phyloP scores from a whole-genome alignment of 1,284 basidiomycete genomes.

The Flammula alnicola region DNA sequence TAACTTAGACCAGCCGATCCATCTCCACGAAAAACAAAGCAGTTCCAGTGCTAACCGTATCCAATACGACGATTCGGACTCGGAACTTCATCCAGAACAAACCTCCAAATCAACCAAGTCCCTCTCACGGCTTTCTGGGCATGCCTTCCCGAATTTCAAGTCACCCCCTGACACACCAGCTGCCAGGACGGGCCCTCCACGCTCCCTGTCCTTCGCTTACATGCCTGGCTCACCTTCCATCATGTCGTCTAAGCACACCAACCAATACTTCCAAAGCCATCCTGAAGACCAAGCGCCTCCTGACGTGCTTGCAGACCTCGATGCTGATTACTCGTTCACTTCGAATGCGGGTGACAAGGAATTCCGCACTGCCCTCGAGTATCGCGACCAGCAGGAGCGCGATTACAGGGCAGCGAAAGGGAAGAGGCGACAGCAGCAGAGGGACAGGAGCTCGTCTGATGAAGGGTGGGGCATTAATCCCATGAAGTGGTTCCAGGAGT shows the following conservation, averaged over 20 bases:
- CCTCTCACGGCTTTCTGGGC: conserved; percentile 12
- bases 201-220: conserved; percentile 72
- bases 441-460: conserved; percentile 49
- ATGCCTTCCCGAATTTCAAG: conserved; percentile 7
- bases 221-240: conserved; percentile 46
- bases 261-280: conserved; percentile 6
- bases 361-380: conserved; percentile 69
- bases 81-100: conserved; percentile 14
- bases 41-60: background rate
- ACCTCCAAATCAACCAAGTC: conserved; percentile 20
- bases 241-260: conserved; percentile 5
- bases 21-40: background rate
- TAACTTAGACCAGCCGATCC: conserved; percentile 6
- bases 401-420: conserved; percentile 60
- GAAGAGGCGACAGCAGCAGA: conserved; percentile 26
- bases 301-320: conserved; percentile 30
- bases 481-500: conserved; percentile 61
- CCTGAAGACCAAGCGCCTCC: conserved; percentile 23
- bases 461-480: conserved; percentile 48
- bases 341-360: conserved; percentile 37
- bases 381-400: conserved; percentile 46
- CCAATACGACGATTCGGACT: background rate
- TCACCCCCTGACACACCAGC: conserved; percentile 56
- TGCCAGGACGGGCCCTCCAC: conserved; percentile 71
- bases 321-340: conserved; percentile 28